Base-by-base conservation (phyloP, 805 yeast species). In the Ogataea ganodermae region DNA sequence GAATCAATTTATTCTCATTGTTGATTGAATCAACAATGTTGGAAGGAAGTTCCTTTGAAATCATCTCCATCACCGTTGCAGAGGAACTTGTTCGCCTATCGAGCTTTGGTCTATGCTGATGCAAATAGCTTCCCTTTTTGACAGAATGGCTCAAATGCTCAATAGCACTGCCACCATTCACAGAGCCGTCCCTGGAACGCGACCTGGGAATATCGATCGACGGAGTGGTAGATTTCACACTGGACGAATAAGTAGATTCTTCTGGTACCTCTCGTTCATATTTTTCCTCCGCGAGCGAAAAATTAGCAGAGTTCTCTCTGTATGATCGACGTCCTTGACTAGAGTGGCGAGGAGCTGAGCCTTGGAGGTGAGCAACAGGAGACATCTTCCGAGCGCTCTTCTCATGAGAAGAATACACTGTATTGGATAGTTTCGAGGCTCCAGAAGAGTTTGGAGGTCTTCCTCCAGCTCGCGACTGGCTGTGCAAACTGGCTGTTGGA, bases 401-500 rank as follows among this genome's bases (percentile, higher is more conserved):
- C 17, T 35, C 26, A 12, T 16, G 35, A 8, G 35, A 35, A 3
- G 17, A 17, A 38, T 16, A 16, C 6, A 17, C 27, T 23, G 23
- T 27, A 18, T 38, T 38, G 14, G 42, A 38, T 6, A 38, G 14
- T 16, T 38, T 38, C 12, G 42, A 38, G 14, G 42, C 16, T 10
- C 42, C 42, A 10, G 42, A 24, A 13, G 42, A 27, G 12, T 24
- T 24, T 13, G 32, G 23, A 5, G 30, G 32, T 26, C 42, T 38
- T 27, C 42, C 43, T 17, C 43, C 35, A 18, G 46, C 46, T 35
- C 46, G 39, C n/a, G 53, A 39, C 43, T 57, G 56, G 33, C 55
- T 53, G 63, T 51, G 73, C 40, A 61, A 35, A 24, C 53, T 55
- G 46, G 57, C 70, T 24, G 80, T 79, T 3, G 84, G 83, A 33